Evolutionary conservation across 768 basidiomycete genomes (phyloP), one percentile per base, ranked within the genome.

Genomic region (Rhodotorula kratochvilovae): DNA sequence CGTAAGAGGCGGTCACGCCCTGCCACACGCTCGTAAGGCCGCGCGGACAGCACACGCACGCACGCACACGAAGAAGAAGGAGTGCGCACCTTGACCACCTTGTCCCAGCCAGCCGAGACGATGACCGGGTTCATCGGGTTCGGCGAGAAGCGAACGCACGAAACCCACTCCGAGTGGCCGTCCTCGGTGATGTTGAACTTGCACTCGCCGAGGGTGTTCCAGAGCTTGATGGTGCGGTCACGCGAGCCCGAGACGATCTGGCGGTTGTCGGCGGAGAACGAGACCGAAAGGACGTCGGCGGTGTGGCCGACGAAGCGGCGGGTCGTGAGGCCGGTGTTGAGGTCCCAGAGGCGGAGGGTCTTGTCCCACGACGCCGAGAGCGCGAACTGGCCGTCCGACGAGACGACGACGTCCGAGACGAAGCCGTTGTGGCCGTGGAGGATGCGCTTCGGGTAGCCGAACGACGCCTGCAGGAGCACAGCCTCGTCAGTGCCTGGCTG

Each of bases 201-300:
- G 86, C 96, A 99, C 83, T 99, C 96, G 80, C 96, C 96, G 75
- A 99, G 88, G 72, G 96, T 99, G 85, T 99, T 99, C 96, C 96
- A 99, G 79, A 99, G 90, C 83, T 98, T 99, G 86, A 99, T 99
- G 51, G 90, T 88, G 81, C 85, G 85, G 87, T 99, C 96, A 76
- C 96, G 90, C 73, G 93, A 94, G 66, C 93, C 96, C 63, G 93
- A 96, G 78, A 99, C 96, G 81, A 99, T 99, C 82, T 98, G 96
- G 81, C 96, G 86, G 88, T 99, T 98, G 84, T 99, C 96, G 70
- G 96, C 96, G 76, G 91, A 93, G 88, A 99, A 99, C 83, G 92
- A 95, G 84, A 99, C 96, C 76, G 93, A 96, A 70, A 99, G 87
- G 75, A 99, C 95, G 80, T 99, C 96, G 74, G 91, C 90, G 72